Conservation (phyloP, 2,329 filamentous ascomycete genomes). For the Trichoderma simmonsii region DNA sequence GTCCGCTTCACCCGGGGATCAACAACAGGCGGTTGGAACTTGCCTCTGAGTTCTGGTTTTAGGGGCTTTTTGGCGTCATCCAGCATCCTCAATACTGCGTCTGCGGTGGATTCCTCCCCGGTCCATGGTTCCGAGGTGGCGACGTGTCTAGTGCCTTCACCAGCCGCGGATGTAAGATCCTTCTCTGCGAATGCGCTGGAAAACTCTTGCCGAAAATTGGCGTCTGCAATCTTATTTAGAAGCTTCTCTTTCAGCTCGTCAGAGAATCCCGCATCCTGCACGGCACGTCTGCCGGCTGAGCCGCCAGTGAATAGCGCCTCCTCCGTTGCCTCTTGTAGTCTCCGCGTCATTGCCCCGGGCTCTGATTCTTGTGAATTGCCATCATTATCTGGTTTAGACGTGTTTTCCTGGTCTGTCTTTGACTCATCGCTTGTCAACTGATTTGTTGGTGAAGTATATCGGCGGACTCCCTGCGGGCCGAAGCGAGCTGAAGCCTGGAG, state of each 20-base stretch:
- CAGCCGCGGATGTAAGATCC: slow-evolving; percentile 54
- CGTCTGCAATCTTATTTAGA: slow-evolving; percentile 53
- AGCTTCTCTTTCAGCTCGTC: slow-evolving; percentile 59
- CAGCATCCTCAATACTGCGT: slow-evolving; percentile 80
- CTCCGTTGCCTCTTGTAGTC: slow-evolving; percentile 61
- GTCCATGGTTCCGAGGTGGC: slow-evolving; percentile 72
- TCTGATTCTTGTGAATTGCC: slow-evolving; percentile 15
- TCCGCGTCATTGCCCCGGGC: slow-evolving; percentile 51
- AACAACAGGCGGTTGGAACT: slow-evolving; percentile 45
- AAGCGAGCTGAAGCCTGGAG: neutral
- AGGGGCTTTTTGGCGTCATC: slow-evolving; percentile 75
- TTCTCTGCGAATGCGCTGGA: slow-evolving; percentile 48
- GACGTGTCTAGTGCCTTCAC: slow-evolving; percentile 64
- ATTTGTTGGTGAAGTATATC: neutral
- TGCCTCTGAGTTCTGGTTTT: slow-evolving; percentile 45
- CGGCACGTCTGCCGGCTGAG: slow-evolving; percentile 54
- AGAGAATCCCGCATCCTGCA: slow-evolving; percentile 62
- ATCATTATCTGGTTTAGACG: neutral
- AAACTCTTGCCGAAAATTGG: slow-evolving; percentile 52
- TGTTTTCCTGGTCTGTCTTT: neutral
- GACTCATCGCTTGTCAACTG: neutral
- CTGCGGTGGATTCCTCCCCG: slow-evolving; percentile 69
- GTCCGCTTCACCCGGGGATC: slow-evolving; percentile 50
- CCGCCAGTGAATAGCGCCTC: slow-evolving; percentile 58
- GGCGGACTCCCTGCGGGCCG: neutral